phyloP scores from a whole-genome alignment of 805 yeast genomes.

The Candida hispaniensis region DNA sequence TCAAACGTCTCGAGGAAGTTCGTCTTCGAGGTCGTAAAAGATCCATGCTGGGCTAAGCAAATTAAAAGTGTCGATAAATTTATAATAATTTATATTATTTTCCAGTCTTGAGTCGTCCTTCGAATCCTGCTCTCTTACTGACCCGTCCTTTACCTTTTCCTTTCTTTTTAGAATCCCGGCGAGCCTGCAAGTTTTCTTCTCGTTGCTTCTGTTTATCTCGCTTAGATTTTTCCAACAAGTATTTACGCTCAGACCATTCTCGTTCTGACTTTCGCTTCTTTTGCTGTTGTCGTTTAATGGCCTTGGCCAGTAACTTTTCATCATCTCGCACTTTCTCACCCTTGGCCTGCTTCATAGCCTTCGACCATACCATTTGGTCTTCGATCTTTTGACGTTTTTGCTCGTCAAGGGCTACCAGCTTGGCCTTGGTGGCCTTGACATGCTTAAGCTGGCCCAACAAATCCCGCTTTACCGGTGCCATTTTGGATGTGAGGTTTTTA shows the following conservation, averaged over 20 bases:
- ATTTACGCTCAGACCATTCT: conserved; percentile 89
- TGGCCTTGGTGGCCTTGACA: conserved; percentile 62
- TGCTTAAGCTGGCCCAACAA: conserved; percentile 68
- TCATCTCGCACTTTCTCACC: conserved; percentile 84
- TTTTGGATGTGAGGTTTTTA: conserved; percentile 42
- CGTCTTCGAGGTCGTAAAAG: conserved; percentile 89
- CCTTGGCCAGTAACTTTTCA: conserved; percentile 75
- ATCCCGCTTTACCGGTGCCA: conserved; percentile 71
- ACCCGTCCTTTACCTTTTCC: conserved; percentile 58
- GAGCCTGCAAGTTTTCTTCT: conserved; percentile 77
- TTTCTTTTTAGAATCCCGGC: conserved; percentile 78
- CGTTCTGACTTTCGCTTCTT: conserved; percentile 74
- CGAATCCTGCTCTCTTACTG: conserved; percentile 73
- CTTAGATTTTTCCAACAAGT: conserved; percentile 62
- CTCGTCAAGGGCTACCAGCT: conserved; percentile 49
- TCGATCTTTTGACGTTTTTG: conserved; percentile 45
- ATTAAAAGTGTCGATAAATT: neutral
- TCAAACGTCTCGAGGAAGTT: conserved; percentile 66
- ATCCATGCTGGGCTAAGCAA: conserved; percentile 68
- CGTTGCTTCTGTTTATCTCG: conserved; percentile 74
- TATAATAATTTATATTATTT: conserved; percentile 7
- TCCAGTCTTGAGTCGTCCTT: conserved; percentile 42
- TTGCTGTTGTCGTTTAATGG: conserved; percentile 73
- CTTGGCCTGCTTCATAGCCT: conserved; percentile 74
- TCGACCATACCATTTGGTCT: conserved; percentile 77